Evolutionary conservation across 2,329 filamentous ascomycete genomes (phyloP), one percentile per base, ranked within the genome.

Genomic region (Daldinia sp.): DNA sequence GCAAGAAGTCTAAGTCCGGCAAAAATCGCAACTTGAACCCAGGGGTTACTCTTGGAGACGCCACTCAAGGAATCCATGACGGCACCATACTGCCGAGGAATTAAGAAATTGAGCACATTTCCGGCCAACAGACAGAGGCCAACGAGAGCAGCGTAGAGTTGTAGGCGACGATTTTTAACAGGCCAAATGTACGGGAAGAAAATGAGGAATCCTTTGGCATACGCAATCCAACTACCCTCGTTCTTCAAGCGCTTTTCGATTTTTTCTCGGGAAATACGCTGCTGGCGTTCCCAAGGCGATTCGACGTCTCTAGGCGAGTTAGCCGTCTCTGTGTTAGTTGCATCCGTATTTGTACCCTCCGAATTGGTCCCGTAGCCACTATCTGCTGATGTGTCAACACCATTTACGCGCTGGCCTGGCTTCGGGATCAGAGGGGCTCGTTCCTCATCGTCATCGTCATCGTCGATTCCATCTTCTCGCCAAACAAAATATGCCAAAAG

Each of bases 161-260:
- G 91, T 15, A 95, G 83, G 11, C 78, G 75, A 54, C 81, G 83
- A 70, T 90, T 85, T 39, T 88, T 84, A 52, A 86, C 83, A 0
- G 93, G 93, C 87, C 91, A 94, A 17, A 96, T 81, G 72, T 93
- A 91, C 0, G 91, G 92, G 25, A 94, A 80, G 74, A 96, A 90
- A 32, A 94, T 86, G 71, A 82, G 81, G 77, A 93, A 96, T 4
- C 89, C 86, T 72, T 90, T 92, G 25, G 89, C 81, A 71, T 95
- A 95, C 41, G 86, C 85, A 68, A 91, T 83, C 90, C 90, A 94
- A 66, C 88, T 92, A 1, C 91, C 91, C 61, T 90, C 86, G 66
- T 90, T 86, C 72, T 89, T 83, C n/a, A 93, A 81, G 2, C 89
- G 85, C 75, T 92, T 89, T 64, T 87, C 80, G 80, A 86, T 89